Conservation (phyloP, 768 basidiomycete species). For the Boletus sensibilis region DNA sequence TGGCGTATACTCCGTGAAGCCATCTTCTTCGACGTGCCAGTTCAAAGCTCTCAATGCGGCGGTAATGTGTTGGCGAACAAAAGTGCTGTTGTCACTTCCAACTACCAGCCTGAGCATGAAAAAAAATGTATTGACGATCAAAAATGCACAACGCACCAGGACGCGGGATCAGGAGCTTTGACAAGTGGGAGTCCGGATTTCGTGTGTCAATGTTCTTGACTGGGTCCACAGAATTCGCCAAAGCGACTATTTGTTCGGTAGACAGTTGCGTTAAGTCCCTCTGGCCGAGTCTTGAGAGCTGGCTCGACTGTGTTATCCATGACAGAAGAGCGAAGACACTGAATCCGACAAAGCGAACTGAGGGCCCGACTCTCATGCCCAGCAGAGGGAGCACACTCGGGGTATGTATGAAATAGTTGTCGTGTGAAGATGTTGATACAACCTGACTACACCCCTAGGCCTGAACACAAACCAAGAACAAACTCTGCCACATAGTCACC, state of each 20-base stretch:
- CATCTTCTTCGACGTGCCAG: conserved; percentile 88
- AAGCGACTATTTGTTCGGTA: conserved; percentile 45
- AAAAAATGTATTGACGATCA: background rate
- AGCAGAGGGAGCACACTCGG: background rate
- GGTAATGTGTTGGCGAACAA: conserved; percentile 81
- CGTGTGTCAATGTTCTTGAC: conserved; percentile 63
- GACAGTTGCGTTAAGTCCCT: conserved; percentile 47
- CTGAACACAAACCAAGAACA: background rate
- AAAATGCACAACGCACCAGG: conserved; percentile 49
- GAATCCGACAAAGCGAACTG: conserved; percentile 5
- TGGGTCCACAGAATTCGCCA: conserved; percentile 61
- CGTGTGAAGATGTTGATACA: conserved; percentile 11
- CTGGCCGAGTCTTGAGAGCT: conserved; percentile 33
- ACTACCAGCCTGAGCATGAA: conserved; percentile 38
- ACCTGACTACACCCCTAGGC: no score
- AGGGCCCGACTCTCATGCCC: conserved; percentile 17
- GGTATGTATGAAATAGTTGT: background rate
- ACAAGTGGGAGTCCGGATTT: conserved; percentile 70
- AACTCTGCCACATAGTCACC: background rate
- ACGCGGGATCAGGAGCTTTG: conserved; percentile 84
- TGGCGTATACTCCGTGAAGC: conserved; percentile 78
- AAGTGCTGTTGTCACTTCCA: conserved; percentile 73
- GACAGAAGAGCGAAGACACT: conserved; percentile 16
- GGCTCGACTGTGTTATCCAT: conserved; percentile 27
- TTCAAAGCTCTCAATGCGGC: conserved; percentile 65